Percentiles rank a stretch among this genome's conserved stretches.
phyloP scores from a whole-genome alignment of 106 monocot species.

The Ottelia alismoides region DNA sequence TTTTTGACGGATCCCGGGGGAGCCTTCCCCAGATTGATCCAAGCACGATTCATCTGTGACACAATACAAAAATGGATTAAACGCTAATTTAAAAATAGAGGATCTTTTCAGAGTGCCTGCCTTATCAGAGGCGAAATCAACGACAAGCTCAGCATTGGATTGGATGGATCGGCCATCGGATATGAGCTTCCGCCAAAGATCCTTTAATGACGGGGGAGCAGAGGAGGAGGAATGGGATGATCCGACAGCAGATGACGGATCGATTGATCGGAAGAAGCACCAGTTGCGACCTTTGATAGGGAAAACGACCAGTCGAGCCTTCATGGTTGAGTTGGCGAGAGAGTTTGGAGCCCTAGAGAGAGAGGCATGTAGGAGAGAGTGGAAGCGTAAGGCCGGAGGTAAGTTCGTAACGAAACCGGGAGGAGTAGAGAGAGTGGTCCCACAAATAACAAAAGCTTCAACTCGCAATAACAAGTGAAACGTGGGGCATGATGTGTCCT shows the following conservation, averaged over 20 bases:
- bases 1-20: constrained; percentile 66
- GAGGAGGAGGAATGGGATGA: constrained; percentile 9
- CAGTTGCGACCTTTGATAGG: constrained; percentile 73
- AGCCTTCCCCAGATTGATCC: constrained; percentile 59
- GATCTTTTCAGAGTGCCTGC: constrained; percentile 8
- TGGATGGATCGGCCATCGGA: constrained; percentile 11
- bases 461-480: no score
- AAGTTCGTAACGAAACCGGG: no score
- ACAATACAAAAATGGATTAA: constrained; percentile 7
- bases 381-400: no score
- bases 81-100: background rate
- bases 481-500: no score
- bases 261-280: constrained; percentile 85
- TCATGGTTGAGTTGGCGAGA: no score
- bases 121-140: constrained; percentile 71
- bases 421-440: no score
- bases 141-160: constrained; percentile 46
- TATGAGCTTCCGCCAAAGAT: constrained; percentile 44
- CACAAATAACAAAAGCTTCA: no score
- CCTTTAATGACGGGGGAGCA: constrained; percentile 23
- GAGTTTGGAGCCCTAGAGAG: no score
- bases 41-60: constrained; percentile 73
- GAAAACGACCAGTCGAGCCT: constrained; percentile 73
- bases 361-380: no score
- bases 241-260: constrained; percentile 23